These are phyloP conservation scores for Arthrobotrys sinensis DNA, from an alignment of 2,329 filamentous ascomycete genomes.

Conservation along the genomic window DNA sequence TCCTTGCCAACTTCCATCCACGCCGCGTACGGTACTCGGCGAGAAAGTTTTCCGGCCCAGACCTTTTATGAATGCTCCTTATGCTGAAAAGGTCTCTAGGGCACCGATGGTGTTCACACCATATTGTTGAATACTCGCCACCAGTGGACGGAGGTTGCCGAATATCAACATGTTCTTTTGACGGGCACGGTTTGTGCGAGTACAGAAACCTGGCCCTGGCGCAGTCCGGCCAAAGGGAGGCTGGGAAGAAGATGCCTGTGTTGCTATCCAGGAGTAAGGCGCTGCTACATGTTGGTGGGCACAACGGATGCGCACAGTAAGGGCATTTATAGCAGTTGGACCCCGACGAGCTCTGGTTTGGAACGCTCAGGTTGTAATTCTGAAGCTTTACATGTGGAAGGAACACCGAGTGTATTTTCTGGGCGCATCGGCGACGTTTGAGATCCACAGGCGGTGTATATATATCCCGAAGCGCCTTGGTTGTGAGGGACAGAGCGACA, in stretches of 20 bases:
- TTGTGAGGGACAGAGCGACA: slow-evolving; percentile 41
- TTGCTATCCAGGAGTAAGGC: slow-evolving; percentile 39
- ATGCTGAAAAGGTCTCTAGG: slow-evolving; percentile 47
- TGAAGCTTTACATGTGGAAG: not conserved
- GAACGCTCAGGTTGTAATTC: not conserved
- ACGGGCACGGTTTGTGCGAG: slow-evolving; percentile 2
- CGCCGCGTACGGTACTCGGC: slow-evolving; percentile 7
- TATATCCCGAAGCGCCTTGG: slow-evolving; percentile 35
- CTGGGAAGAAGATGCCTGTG: slow-evolving; percentile 46
- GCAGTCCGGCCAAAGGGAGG: slow-evolving; percentile 23
- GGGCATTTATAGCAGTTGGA: slow-evolving; percentile 38
- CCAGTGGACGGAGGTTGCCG: slow-evolving; percentile 13
- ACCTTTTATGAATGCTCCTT: slow-evolving; percentile 24
- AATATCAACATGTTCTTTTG: slow-evolving; percentile 3
- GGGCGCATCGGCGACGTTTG: slow-evolving; percentile 16
- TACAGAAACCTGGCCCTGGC: slow-evolving; percentile 15
- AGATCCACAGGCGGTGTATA: slow-evolving; percentile 18
- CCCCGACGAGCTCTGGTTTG: not conserved
- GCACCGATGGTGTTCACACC: slow-evolving; percentile 51
- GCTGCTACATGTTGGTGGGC: slow-evolving; percentile 38
- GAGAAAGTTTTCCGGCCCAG: slow-evolving; percentile 25
- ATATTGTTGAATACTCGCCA: slow-evolving; percentile 36
- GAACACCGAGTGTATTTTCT: slow-evolving; percentile 19
- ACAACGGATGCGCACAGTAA: slow-evolving; percentile 39
- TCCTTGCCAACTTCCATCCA: slow-evolving; percentile 15